phyloP scores from a whole-genome alignment of 805 yeast genomes.

The Teunomyces barrocoloradensis region DNA sequence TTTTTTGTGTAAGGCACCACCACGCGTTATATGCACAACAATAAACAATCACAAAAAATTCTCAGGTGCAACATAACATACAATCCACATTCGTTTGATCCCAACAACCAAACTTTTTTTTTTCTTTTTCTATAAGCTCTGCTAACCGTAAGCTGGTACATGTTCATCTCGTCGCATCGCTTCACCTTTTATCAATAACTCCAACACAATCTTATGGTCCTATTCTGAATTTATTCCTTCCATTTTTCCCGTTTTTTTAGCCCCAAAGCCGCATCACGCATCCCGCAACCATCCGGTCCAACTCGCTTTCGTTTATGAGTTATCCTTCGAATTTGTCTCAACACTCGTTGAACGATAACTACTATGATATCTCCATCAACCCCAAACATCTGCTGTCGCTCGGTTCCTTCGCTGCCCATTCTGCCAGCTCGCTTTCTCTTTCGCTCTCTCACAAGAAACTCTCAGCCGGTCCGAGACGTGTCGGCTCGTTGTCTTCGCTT shows the following conservation, averaged over 20 bases:
- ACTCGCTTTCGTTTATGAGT: slow-evolving; percentile 3
- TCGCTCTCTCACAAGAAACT: slow-evolving; percentile 14
- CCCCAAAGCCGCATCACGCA: background rate
- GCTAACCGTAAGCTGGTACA: too few relatives aligned
- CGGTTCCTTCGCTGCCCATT: slow-evolving; percentile 1
- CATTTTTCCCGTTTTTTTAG: background rate
- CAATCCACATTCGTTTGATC: background rate
- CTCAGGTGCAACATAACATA: background rate
- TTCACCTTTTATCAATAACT: background rate
- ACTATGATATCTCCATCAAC: slow-evolving; percentile 22
- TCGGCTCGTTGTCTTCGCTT: slow-evolving; percentile 26
- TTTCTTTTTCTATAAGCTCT: too few relatives aligned
- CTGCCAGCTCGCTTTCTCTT: slow-evolving; percentile 6
- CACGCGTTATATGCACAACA: background rate
- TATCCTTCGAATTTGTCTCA: slow-evolving; percentile 16
- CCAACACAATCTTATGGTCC: too few relatives aligned
- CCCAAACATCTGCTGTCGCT: background rate
- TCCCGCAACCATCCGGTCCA: background rate
- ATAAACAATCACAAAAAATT: background rate
- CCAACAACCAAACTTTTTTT: too few relatives aligned
- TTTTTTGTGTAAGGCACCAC: background rate
- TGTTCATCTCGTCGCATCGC: background rate
- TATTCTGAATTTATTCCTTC: too few relatives aligned
- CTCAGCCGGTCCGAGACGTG: slow-evolving; percentile 23
- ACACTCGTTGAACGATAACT: slow-evolving; percentile 23